Evolutionary conservation across 306 rosid species (phyloP).

Genomic region (Pyrus bretschneideri): DNA sequence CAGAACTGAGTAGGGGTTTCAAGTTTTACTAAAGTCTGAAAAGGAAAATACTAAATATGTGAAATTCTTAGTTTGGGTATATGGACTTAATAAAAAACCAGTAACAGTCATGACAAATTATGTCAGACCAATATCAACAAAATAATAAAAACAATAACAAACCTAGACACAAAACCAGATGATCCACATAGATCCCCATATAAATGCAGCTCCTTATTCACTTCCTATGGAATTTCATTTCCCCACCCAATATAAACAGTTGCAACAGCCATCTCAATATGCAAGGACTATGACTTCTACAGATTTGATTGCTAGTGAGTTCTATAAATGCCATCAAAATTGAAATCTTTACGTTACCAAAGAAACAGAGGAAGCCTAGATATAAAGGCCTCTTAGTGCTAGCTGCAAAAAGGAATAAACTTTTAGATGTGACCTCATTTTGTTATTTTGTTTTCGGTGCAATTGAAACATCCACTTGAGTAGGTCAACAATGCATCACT

Average conservation of each 20-base stretch:
- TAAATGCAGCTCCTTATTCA: neutral
- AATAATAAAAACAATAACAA: neutral
- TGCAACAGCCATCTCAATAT: neutral
- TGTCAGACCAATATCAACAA: neutral
- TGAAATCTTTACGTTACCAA: neutral
- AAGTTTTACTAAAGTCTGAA: neutral
- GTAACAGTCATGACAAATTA: neutral
- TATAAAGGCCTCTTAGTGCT: neutral
- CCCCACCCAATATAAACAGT: neutral
- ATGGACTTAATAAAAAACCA: neutral
- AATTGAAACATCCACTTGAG: neutral
- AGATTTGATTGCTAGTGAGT: neutral
- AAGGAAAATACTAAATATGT: neutral
- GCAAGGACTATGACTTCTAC: neutral
- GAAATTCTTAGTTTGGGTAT: neutral
- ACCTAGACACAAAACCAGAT: neutral
- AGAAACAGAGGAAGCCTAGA: neutral
- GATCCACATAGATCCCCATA: too few relatives aligned
- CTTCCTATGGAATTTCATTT: neutral
- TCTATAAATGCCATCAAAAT: neutral
- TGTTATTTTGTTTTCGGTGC: neutral
- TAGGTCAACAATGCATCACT: neutral
- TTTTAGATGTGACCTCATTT: neutral
- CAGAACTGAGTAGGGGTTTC: neutral
- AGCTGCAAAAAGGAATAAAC: neutral